Conservation (phyloP, 192 early-diverging fungal genomes). For the Coemansia sp. region DNA sequence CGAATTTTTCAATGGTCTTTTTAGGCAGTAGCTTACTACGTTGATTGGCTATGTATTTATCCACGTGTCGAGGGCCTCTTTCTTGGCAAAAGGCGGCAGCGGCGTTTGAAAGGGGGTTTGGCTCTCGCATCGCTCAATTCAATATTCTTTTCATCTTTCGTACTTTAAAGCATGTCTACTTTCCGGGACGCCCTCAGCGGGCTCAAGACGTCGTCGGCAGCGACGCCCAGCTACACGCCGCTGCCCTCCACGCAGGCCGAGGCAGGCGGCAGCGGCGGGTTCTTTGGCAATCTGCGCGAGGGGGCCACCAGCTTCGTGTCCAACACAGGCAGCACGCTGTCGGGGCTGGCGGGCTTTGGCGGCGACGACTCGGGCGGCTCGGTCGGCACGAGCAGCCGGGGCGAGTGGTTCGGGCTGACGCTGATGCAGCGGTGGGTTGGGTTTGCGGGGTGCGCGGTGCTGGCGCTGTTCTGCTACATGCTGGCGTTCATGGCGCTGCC, state of each 20-base stretch:
- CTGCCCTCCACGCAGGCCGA: slow-evolving; percentile 29
- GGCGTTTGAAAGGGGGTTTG: neutral
- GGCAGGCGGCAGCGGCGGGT: slow-evolving; percentile 21
- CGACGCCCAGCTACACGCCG: slow-evolving; percentile 25
- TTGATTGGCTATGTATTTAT: neutral
- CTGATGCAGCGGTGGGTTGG: slow-evolving; percentile 53
- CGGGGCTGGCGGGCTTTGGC: slow-evolving; percentile 23
- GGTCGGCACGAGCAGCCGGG: slow-evolving; percentile 10
- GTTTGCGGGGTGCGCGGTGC: slow-evolving; percentile 47
- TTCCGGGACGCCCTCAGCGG: slow-evolving; percentile 51
- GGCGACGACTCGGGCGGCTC: slow-evolving; percentile 5
- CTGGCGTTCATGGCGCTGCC: slow-evolving; percentile 63
- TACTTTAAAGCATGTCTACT: slow-evolving; percentile 26
- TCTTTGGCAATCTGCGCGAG: slow-evolving; percentile 45
- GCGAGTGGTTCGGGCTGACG: slow-evolving; percentile 56
- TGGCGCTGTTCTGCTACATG: slow-evolving; percentile 54
- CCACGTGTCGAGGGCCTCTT: neutral
- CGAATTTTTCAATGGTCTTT: neutral
- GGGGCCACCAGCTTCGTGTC: slow-evolving; percentile 46
- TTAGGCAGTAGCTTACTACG: neutral
- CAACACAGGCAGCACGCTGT: slow-evolving; percentile 33
- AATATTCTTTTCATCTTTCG: neutral
- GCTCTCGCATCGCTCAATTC: neutral
- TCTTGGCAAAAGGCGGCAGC: neutral
- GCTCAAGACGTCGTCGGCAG: slow-evolving; percentile 47